These are phyloP conservation scores for Kazachstania kunashirensis DNA, from an alignment of 805 yeast genomes.

Conservation along the genomic window DNA sequence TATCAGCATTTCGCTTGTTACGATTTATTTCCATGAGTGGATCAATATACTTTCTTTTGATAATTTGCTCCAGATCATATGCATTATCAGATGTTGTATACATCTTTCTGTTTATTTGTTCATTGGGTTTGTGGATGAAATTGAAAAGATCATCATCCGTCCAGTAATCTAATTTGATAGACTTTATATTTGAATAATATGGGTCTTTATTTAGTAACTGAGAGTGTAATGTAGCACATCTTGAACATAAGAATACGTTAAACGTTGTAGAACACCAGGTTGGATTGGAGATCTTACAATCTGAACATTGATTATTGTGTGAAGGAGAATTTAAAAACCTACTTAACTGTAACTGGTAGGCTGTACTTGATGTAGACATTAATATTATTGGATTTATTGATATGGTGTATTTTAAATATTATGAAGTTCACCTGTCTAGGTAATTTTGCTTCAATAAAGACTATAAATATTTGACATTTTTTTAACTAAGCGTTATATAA, in stretches of 20 bases:
- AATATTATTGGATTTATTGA: no score
- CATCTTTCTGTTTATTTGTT: slow-evolving; percentile 1
- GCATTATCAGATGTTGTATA: slow-evolving; percentile 15
- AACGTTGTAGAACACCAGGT: slow-evolving; percentile 34
- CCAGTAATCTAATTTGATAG: slow-evolving; percentile 70
- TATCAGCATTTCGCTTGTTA: slow-evolving; percentile 10
- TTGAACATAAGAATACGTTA: slow-evolving; percentile 71
- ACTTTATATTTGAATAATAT: slow-evolving; percentile 56
- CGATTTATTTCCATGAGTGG: slow-evolving; percentile 65
- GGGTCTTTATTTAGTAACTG: slow-evolving; percentile 40
- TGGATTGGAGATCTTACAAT: slow-evolving; percentile 59
- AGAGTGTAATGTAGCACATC: slow-evolving; percentile 75
- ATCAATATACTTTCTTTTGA: slow-evolving; percentile 4
- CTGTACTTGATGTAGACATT: neutral
- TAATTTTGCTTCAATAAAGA: no score
- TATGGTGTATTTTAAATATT: no score
- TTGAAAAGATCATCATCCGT: slow-evolving; percentile 41
- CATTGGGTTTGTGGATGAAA: slow-evolving; percentile 8
- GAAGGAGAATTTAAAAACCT: slow-evolving; percentile 44
- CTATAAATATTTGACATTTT: no score
- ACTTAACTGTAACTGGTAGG: slow-evolving; percentile 34
- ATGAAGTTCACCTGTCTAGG: no score
- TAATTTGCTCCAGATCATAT: slow-evolving; percentile 5
- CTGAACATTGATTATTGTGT: slow-evolving; percentile 69
- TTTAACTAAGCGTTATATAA: no score